Evolutionary conservation across 352 stramenopile genomes (phyloP).

Genomic region (Phytophthora sp.): DNA sequence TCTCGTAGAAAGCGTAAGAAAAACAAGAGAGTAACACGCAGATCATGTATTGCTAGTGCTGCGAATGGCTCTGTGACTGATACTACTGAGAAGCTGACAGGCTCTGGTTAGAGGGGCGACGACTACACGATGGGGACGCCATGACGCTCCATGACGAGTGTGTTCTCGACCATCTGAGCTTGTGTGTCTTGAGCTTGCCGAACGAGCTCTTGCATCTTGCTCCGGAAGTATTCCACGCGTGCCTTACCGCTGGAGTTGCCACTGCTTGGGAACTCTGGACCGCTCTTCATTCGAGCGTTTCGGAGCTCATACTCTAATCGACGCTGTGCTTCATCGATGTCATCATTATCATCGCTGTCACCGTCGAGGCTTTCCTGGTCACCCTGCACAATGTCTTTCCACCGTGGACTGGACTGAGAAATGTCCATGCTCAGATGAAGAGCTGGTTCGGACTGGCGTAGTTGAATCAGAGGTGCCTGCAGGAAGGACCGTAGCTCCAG

Average conservation of each 20-base stretch:
- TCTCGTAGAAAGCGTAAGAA: slow-evolving; percentile 5
- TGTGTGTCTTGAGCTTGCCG: slow-evolving; percentile 74
- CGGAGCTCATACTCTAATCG: slow-evolving; percentile 21
- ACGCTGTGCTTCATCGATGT: slow-evolving; percentile 19
- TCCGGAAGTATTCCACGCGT: slow-evolving; percentile 57
- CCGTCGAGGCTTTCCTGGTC: slow-evolving; percentile 28
- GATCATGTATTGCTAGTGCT: slow-evolving; percentile 16
- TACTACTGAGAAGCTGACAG: not conserved
- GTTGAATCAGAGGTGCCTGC: slow-evolving; percentile 48
- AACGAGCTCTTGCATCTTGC: slow-evolving; percentile 76
- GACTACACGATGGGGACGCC: slow-evolving; percentile 40
- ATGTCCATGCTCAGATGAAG: slow-evolving; percentile 39
- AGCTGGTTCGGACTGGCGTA: slow-evolving; percentile 52
- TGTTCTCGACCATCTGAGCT: slow-evolving; percentile 68
- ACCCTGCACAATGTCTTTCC: slow-evolving; percentile 5
- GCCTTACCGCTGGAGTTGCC: slow-evolving; percentile 10
- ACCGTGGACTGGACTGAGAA: slow-evolving; percentile 11
- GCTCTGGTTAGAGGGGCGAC: not conserved
- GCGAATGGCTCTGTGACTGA: slow-evolving; percentile 1
- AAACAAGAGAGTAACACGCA: slow-evolving; percentile 20
- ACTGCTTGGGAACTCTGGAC: not conserved
- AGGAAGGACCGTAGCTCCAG: slow-evolving; percentile 64
- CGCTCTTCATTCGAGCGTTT: slow-evolving; percentile 14
- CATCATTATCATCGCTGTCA: slow-evolving; percentile 26
- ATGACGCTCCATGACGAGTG: slow-evolving; percentile 53